Evolutionary conservation across 495 filamentous ascomycete species (phyloP), one percentile per base, ranked within the genome.

Genomic region (Hypomontagnella submonticulosa): DNA sequence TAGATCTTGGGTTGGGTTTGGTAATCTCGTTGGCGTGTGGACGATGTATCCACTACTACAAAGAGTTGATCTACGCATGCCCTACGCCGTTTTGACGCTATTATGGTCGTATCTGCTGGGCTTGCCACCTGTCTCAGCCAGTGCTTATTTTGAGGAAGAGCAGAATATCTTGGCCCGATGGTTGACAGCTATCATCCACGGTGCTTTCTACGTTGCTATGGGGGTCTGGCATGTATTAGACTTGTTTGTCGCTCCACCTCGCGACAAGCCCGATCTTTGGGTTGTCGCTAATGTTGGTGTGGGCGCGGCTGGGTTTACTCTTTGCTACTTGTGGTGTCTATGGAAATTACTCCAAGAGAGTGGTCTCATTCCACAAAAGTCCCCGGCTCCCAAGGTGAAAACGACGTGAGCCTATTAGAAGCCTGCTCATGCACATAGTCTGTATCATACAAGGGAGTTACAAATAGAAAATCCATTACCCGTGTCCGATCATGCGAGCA

Each of bases 101-200:
- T 83, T 98, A 4, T 98, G 94, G 92, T 89, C 90, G 0, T 98
- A 92, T 72, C 81, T 99, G 2, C 78, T 98, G 16, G 95, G 93
- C 13, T 79, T 97, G 4, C 93, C 94, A 7, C 90, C 93, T 0
- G 85, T 87, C 8, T 91, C 87, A 9, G 72, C 91, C 10, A 84
- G 86, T 38, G 83, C 84, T 3, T 96, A 94, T 69, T 82, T 78
- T 48, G 77, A 76, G 43, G 77, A 71, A 54, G 80, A 74, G 67
- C 74, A 78, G 40, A 73, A 82, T 38, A 70, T 71, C 27, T 80
- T 76, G 46, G 75, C 76, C 15, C 79, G 83, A 41, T 79, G 85
- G 66, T 68, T 80, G 15, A 89, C 88, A 15, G 87, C 84, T 16
- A 67, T 92, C 27, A 56, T 96, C 3, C 95, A 99, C 70, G 71